Evolutionary conservation across 352 stramenopile species (phyloP), one percentile per base, ranked within the genome.

Genomic region (Blastocystis sp.): DNA sequence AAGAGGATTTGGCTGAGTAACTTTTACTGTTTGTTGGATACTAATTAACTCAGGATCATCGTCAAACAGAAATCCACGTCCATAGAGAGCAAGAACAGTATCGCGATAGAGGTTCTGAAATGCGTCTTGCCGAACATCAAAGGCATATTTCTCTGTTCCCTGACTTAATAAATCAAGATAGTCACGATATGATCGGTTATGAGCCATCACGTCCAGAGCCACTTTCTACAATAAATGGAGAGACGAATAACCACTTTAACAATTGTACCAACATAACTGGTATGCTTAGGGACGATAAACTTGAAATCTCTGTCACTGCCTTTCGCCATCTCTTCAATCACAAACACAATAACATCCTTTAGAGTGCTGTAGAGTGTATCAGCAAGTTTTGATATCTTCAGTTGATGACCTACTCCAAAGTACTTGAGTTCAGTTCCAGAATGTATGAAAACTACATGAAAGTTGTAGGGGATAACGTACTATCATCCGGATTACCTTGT

Each of bases 341-440:
- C 70, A 64, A 81, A 81, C 40, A 81, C 70, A 27, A 81, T n/a
- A n/a, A 81, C 70, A 57, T 81, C 70, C n/a, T 81, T 81, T 56
- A 81, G 40, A 17, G 70, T 81, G 0, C 24, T 35, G 30, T 81
- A 81, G 17, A 81, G 70, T 2, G 70, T 81, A 57, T 81, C 70
- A 24, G 70, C 70, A 27, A 81, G 27, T 44, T 81, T 81, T 1
- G 70, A 81, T 33, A 81, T 54, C 30, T 81, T 81, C 70, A 81
- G 35, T 35, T 81, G 70, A 30, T 40, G 35, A 62, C 70, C 70
- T 3, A 62, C 70, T 5, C 70, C 70, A 62, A 81, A 81, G 48
- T 81, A 81, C 70, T 81, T 81, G 11, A 81, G 48, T 30, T 81
- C 70, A 24, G 13, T 54, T 62, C 70, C 44, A 27, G 40, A 35